Percentiles rank a stretch among this genome's conserved stretches.
phyloP scores from a whole-genome alignment of 2,329 filamentous ascomycete species.

The Exophiala sideris region DNA sequence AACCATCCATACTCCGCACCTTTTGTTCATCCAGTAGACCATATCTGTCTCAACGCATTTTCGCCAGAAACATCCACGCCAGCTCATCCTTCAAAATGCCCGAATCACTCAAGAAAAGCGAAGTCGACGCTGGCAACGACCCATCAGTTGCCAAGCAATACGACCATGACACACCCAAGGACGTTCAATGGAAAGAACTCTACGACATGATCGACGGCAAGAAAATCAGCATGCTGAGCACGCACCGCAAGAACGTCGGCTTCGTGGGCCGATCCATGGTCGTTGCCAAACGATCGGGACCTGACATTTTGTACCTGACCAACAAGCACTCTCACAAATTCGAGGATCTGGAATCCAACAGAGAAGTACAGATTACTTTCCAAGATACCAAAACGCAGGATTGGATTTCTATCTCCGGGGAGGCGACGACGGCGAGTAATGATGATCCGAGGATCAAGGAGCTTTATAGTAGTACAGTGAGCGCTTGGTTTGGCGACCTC shows the following conservation, averaged over 20 bases:
- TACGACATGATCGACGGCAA: slow-evolving; percentile 46
- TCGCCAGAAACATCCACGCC: not conserved
- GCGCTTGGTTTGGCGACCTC: slow-evolving; percentile 51
- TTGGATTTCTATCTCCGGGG: slow-evolving; percentile 48
- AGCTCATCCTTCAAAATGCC: slow-evolving; percentile 39
- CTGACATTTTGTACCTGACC: slow-evolving; percentile 51
- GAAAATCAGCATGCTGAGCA: slow-evolving; percentile 37
- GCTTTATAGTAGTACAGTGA: slow-evolving; percentile 38
- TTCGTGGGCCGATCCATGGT: slow-evolving; percentile 45
- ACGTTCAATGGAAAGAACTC: slow-evolving; percentile 48
- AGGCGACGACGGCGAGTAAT: slow-evolving; percentile 40
- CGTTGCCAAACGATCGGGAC: slow-evolving; percentile 42
- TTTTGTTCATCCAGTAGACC: not conserved
- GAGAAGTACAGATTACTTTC: slow-evolving; percentile 45
- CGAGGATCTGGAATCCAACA: slow-evolving; percentile 42
- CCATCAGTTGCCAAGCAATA: slow-evolving; percentile 50
- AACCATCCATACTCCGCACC: not conserved
- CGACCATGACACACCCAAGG: slow-evolving; percentile 42
- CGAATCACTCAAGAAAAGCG: slow-evolving; percentile 2
- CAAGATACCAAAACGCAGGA: slow-evolving; percentile 47
- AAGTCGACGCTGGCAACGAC: slow-evolving; percentile 38
- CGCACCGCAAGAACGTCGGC: slow-evolving; percentile 19
- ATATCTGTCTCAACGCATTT: not conserved
- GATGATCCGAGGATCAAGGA: slow-evolving; percentile 50
- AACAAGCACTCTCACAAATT: slow-evolving; percentile 49